Conservation (phyloP, 768 basidiomycete genomes). For the Tylopilus vinaceipallidus region DNA sequence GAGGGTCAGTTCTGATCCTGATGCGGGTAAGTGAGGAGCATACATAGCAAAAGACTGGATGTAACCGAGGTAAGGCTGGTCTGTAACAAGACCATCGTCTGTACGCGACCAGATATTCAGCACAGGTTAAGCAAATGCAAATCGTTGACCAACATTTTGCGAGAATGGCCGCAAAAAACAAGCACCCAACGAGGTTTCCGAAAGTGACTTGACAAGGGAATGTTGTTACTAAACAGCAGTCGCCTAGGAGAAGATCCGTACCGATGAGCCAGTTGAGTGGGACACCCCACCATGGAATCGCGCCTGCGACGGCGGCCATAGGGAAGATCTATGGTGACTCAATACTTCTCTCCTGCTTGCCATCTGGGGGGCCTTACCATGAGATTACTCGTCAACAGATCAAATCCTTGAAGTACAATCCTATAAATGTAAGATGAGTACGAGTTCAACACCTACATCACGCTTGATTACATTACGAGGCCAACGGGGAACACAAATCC, state of each 20-base stretch:
- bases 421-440: slow-evolving; percentile 32
- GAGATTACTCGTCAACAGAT: slow-evolving; percentile 75
- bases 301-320: slow-evolving; percentile 61
- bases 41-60: slow-evolving; percentile 58
- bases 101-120: background rate
- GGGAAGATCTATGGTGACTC: slow-evolving; percentile 53
- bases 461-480: slow-evolving; percentile 61
- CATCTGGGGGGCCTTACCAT: slow-evolving; percentile 43
- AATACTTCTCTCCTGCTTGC: background rate
- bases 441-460: background rate
- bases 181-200: slow-evolving; percentile 65
- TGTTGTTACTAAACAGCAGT: background rate
- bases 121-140: background rate
- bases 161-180: slow-evolving; percentile 68
- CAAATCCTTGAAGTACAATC: slow-evolving; percentile 70
- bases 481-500: slow-evolving; percentile 76
- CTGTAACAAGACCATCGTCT: slow-evolving; percentile 62
- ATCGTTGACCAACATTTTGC: slow-evolving; percentile 51
- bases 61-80: slow-evolving; percentile 54
- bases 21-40: slow-evolving; percentile 15
- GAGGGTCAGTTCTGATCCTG: slow-evolving; percentile 1
- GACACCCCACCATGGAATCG: slow-evolving; percentile 68
- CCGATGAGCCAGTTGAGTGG: slow-evolving; percentile 69
- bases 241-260: slow-evolving; percentile 24
- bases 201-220: slow-evolving; percentile 51